Evolutionary conservation across 495 filamentous ascomycete species (phyloP).

Genomic region (Tuber calosporum): DNA sequence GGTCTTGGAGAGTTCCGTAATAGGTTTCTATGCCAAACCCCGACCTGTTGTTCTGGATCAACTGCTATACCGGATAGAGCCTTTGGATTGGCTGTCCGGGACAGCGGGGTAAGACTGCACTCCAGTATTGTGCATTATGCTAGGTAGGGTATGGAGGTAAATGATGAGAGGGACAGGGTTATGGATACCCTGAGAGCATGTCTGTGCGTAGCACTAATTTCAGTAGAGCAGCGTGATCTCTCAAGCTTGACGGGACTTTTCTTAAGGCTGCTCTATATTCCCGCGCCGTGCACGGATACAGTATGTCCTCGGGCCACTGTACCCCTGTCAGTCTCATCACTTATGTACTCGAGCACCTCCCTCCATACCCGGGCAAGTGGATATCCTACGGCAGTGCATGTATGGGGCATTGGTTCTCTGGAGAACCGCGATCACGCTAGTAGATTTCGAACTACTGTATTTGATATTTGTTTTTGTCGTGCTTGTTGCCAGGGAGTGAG

Average conservation of each 20-base stretch:
- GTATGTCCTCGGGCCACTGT: no score
- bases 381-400: neutral
- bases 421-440: neutral
- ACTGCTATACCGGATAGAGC: neutral
- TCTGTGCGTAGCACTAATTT: no score
- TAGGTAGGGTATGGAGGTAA: no score
- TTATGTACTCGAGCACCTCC: no score
- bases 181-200: no score
- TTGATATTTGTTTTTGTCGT: neutral
- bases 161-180: no score
- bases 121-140: neutral
- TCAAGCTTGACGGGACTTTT: no score
- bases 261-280: no score
- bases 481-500: neutral
- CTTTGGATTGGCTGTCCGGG: neutral
- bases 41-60: neutral
- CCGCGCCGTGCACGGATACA: no score
- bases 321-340: no score
- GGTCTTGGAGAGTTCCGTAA: neutral
- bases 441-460: neutral
- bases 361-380: no score
- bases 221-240: no score
- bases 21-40: neutral
- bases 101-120: neutral
- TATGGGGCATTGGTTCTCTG: neutral